Percentiles rank a stretch among this genome's conserved stretches.
These are phyloP conservation scores for Populus hybrid DNA, from an alignment of 441 rosid genomes.

Conservation along the genomic window DNA sequence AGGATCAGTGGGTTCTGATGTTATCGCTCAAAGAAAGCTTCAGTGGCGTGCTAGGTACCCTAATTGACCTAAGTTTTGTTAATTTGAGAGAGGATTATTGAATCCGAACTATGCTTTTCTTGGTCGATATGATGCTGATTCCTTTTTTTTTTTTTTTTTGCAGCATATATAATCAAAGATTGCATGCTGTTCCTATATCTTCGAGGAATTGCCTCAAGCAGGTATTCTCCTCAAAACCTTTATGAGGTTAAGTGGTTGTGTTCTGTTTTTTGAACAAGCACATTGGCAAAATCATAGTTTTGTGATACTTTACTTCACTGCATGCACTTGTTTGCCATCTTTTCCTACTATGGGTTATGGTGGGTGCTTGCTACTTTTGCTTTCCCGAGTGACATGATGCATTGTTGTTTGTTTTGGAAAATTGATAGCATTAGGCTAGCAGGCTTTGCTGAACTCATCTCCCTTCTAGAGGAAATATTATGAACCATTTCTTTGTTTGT, in stretches of 20 bases:
- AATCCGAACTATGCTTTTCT: background rate
- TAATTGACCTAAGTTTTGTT: background rate
- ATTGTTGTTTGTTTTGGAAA: background rate
- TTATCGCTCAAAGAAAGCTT: conserved; percentile 37
- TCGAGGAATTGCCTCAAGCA: conserved; percentile 28
- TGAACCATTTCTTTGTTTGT: background rate
- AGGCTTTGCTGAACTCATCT: background rate
- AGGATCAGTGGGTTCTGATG: conserved; percentile 30
- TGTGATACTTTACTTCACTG: background rate
- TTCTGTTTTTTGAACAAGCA: too few species aligned
- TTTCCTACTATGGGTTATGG: background rate
- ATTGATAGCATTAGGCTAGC: background rate
- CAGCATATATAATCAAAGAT: conserved; percentile 45
- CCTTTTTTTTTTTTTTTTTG: conserved; percentile 10
- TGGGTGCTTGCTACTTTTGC: background rate
- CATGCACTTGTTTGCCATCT: background rate
- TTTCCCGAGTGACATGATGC: background rate
- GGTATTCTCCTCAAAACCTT: conserved; percentile 20
- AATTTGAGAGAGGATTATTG: background rate
- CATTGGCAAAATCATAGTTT: background rate
- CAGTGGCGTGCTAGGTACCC: conserved; percentile 63
- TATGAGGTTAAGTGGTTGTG: too few species aligned
- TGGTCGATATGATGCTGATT: background rate
- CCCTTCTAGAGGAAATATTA: background rate
- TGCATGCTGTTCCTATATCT: conserved; percentile 49